Evolutionary conservation across 140 eudicot genomes (phyloP).

Genomic region (Cichorium intybus): DNA sequence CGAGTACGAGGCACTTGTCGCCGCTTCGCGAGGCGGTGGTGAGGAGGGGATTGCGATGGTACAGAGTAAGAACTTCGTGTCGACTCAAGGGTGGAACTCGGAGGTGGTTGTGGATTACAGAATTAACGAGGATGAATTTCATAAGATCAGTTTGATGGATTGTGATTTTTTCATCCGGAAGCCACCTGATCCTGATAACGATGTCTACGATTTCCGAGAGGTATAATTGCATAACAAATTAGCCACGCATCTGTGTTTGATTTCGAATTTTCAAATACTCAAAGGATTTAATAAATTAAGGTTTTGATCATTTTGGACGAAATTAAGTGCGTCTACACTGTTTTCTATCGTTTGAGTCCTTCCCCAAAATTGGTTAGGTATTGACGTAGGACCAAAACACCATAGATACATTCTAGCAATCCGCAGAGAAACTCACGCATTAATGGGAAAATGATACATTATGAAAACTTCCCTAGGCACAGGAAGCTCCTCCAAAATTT

Average conservation of each 20-base stretch:
- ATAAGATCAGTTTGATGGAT: slow-evolving; percentile 67
- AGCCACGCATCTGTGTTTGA: not conserved
- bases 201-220: slow-evolving; percentile 93
- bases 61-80: slow-evolving; percentile 63
- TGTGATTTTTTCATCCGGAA: slow-evolving; percentile 91
- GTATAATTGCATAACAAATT: slow-evolving; percentile 25
- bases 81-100: slow-evolving; percentile 81
- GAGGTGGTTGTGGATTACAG: slow-evolving; percentile 77
- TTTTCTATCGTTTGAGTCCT: too few species aligned
- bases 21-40: slow-evolving; percentile 20
- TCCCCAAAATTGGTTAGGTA: too few species aligned
- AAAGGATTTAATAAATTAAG: not conserved
- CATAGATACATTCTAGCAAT: too few species aligned
- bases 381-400: too few species aligned
- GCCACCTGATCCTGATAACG: slow-evolving; percentile 93
- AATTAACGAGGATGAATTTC: slow-evolving; percentile 92
- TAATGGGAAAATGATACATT: too few species aligned
- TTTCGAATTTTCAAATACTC: not conserved
- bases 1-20: slow-evolving; percentile 53
- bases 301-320: not conserved
- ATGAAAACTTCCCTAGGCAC: too few species aligned
- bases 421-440: too few species aligned
- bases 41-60: slow-evolving; percentile 55
- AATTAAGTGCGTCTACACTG: not conserved
- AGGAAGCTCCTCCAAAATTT: too few species aligned